Percentiles rank a stretch among this genome's conserved stretches.
Evolutionary conservation across 2,329 filamentous ascomycete genomes (phyloP).

Genomic region (Cryphonectria japonica): DNA sequence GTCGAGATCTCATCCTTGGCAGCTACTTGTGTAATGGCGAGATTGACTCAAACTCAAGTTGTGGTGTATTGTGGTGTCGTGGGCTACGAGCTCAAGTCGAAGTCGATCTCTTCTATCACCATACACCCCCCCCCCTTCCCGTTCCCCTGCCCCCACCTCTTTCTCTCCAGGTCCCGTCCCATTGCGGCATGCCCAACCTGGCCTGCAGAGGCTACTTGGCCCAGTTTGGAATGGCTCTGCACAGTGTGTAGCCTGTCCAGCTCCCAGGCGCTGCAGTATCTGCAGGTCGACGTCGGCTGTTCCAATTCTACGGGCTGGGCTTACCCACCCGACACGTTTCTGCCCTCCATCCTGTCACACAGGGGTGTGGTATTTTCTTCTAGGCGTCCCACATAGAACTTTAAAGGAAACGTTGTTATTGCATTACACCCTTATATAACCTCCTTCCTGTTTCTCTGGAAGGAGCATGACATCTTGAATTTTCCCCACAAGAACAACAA

Average conservation of each 20-base stretch:
- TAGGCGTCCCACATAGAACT: not conserved
- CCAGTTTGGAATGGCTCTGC: slow-evolving; percentile 7
- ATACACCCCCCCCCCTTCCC: not conserved
- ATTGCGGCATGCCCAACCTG: slow-evolving; percentile 1
- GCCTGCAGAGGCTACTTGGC: slow-evolving; percentile 6
- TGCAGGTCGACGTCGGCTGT: slow-evolving; percentile 16
- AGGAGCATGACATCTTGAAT: slow-evolving; percentile 6
- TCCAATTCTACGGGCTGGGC: not conserved
- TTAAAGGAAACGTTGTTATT: slow-evolving; percentile 17
- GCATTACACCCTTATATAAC: not conserved
- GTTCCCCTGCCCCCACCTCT: not conserved
- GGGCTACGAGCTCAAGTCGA: not conserved
- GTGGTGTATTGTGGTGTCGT: not conserved
- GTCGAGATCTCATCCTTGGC: not conserved
- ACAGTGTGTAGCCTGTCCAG: not conserved
- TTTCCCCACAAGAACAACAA: not conserved
- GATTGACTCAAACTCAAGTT: not conserved
- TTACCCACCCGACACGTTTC: slow-evolving; percentile 21
- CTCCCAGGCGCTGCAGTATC: not conserved
- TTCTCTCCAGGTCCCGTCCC: slow-evolving; percentile 1
- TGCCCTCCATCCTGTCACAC: slow-evolving; percentile 5
- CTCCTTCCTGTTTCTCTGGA: slow-evolving; percentile 7
- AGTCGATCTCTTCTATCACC: not conserved
- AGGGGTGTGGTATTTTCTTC: slow-evolving; percentile 10
- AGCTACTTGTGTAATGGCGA: not conserved